Evolutionary conservation across 805 yeast genomes (phyloP), one percentile per base, ranked within the genome.

Genomic region (Torulaspora microellipsoides): DNA sequence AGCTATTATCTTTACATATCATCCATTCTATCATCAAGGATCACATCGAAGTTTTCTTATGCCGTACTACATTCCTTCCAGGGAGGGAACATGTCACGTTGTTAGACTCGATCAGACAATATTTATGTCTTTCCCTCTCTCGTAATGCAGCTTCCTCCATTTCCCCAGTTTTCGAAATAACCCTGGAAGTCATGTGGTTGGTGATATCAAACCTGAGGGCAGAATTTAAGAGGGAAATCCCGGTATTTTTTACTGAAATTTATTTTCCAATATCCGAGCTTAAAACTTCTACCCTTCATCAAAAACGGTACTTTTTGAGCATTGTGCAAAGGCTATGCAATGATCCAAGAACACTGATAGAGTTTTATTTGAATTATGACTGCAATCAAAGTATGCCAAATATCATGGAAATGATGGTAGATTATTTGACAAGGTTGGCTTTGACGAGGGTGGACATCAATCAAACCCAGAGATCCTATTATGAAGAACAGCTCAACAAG

Each of bases 261-360:
- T 93, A 93, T 63, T 85, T 93, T 66, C 96, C 98, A 2, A 87
- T 95, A 34, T 77, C 93, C 36, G 98, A 91, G 58, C 78, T 93
- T 80, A 85, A 83, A 58, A 81, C 95, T 1, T 85, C 97, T 1
- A 87, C 96, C 0, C 69, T 90, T 8, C 97, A 91, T 63, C 99
- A 95, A 66, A 89, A 91, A 62, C 76, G 95, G 60, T 91, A 89
- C 57, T 77, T 91, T 51, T 70, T 95, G 47, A 77, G 83, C 10
- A 75, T 91, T n/a, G 73, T 95, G 20, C 85, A 85, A 55, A 75
- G 95, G 52, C 66, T 93, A 31, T 84, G 95, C 60, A 80, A 80
- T 51, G 96, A 91, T 66, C 95, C 98, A 34, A 76, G 95, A 48
- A 83, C 95, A 14, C 69, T 95, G 49, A 87, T 95, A 46, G 99